A percentile compares a stretch with the other conserved stretches of the same genome.
phyloP scores from a whole-genome alignment of 1,284 basidiomycete genomes.

The Ceratobasidium sp. region DNA sequence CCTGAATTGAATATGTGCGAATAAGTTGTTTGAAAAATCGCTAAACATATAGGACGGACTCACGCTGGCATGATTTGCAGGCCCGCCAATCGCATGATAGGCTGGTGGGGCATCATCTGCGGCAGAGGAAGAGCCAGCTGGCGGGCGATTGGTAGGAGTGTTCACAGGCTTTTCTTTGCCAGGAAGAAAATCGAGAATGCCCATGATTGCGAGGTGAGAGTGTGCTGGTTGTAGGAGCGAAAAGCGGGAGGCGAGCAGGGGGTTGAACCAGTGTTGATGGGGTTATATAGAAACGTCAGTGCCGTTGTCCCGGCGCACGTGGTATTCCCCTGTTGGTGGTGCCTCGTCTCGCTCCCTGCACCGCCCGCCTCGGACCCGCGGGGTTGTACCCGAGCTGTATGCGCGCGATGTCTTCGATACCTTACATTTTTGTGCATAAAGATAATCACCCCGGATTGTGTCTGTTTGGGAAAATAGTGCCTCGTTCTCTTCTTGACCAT shows the following conservation, averaged over 20 bases:
- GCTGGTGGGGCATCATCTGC: conserved; percentile 39
- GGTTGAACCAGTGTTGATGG: conserved; percentile 3
- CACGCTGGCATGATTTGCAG: conserved; percentile 26
- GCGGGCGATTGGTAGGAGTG: conserved; percentile 30
- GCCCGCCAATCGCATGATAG: conserved; percentile 24
- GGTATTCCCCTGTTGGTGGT: conserved; percentile 1
- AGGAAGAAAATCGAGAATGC: conserved; percentile 37
- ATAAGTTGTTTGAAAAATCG: background rate
- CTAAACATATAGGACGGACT: background rate
- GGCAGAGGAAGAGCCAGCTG: conserved; percentile 7
- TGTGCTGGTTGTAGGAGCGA: background rate
- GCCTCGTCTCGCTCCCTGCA: background rate
- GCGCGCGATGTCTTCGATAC: conserved; percentile 3
- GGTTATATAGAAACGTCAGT: conserved; percentile 17
- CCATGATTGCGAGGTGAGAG: conserved; percentile 11
- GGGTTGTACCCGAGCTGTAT: conserved; percentile 10
- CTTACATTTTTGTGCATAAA: background rate
- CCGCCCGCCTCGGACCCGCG: conserved; percentile 33
- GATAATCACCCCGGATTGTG: background rate
- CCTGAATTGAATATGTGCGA: background rate
- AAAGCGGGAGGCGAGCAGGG: background rate
- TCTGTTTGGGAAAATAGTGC: background rate
- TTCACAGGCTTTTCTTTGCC: conserved; percentile 24
- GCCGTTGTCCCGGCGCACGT: conserved; percentile 23
- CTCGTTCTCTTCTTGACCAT: background rate